A percentile compares a stretch with the other conserved stretches of the same genome.
phyloP scores from a whole-genome alignment of 495 filamentous ascomycete genomes.

The Podospora pseudoanserina region DNA sequence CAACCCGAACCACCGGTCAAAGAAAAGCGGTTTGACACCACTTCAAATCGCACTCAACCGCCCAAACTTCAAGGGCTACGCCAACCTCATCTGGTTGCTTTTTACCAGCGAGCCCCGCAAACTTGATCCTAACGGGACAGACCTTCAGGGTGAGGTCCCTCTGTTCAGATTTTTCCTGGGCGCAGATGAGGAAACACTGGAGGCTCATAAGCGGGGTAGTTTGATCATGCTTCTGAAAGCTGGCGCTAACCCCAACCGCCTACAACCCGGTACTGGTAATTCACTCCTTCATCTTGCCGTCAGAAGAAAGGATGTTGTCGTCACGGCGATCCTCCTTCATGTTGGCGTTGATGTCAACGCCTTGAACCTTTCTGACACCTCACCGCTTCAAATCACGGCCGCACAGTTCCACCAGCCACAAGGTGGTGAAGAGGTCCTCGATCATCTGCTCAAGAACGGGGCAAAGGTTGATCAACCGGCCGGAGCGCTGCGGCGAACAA shows the following conservation, averaged over 20 bases:
- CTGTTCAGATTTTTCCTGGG: background rate
- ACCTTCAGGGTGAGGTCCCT: background rate
- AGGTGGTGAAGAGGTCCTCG: background rate
- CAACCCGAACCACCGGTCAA: background rate
- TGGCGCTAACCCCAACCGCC: background rate
- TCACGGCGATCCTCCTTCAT: constrained; percentile 14
- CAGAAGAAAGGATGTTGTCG: constrained; percentile 9
- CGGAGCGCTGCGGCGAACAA: background rate
- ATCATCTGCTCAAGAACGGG: background rate
- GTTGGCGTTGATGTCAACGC: constrained; percentile 12
- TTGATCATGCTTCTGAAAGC: background rate
- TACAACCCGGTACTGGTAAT: background rate
- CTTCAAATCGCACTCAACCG: background rate
- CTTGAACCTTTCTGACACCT: background rate
- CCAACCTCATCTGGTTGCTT: background rate
- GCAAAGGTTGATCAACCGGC: background rate
- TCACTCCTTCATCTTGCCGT: constrained; percentile 16
- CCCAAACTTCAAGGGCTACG: background rate
- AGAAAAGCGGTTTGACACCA: background rate
- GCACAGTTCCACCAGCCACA: background rate
- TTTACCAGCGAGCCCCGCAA: background rate
- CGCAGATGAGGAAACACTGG: background rate
- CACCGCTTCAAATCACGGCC: background rate
- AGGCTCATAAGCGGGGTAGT: background rate
- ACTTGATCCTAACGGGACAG: background rate